Evolutionary conservation across 495 filamentous ascomycete genomes (phyloP), one percentile per base, ranked within the genome.

Genomic region (Lepraria neglecta): DNA sequence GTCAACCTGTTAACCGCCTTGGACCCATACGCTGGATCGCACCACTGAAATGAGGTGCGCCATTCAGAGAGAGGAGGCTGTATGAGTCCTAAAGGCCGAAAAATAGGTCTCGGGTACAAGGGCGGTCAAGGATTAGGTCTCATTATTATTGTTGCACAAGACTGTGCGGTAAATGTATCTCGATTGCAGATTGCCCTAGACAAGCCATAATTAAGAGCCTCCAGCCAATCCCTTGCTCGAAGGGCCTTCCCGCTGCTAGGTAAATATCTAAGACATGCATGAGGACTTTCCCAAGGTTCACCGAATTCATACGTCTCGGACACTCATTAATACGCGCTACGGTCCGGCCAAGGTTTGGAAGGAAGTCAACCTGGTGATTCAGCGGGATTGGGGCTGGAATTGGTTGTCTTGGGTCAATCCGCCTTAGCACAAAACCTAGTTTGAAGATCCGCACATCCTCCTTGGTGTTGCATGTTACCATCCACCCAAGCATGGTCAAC

Each of bases 271-370:
- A 12, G 28, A 56, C 40, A 45, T 61, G 52, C 59, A 56, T 46
- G 12, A 56, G 27, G 54, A 42, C 40, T 33, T 33, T 10, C 27
- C 15, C 17, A 31, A 53, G 30, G 51, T 53, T 53, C 17, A 53
- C 54, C 44, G 42, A 44, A 50, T 47, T 56, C 59, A 61, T 61
- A 50, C 59, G 56, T 27, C 59, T 56, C 51, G 59, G 47, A 19
- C 59, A 61, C 31, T 10, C 30, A 30, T 17, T 1, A 30, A 17
- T 54, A 54, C 30, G 35, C 30, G 51, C 30, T 17, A n/a, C 31
- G 51, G 51, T 35, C 51, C 51, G 30, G 28, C 17, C 47, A 21
- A 52, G 6, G 21, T 51, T 17, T 31, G 11, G 6, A 11, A 15
- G 4, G 24, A 27, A 24, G 2, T 24, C 35, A 12, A 11, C 35